Conservation (phyloP, 306 rosid species). For the Castanea mollissima region DNA sequence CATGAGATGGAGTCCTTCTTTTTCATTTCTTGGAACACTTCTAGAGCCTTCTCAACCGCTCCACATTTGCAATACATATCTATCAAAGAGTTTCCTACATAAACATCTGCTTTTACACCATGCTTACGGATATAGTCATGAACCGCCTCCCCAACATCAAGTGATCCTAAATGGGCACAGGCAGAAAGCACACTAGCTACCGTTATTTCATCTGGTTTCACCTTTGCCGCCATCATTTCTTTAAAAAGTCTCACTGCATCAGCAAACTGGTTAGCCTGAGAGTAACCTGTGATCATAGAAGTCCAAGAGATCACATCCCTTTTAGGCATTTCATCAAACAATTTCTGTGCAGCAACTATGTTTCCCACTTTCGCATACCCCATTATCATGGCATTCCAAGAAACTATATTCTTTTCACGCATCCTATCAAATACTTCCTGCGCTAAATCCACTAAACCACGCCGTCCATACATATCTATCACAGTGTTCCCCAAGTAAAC, state of each 20-base stretch:
- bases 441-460: slow-evolving; percentile 53
- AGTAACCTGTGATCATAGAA: slow-evolving; percentile 67
- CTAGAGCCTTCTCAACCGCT: slow-evolving; percentile 65
- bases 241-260: slow-evolving; percentile 70
- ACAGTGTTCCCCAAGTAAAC: slow-evolving; percentile 76
- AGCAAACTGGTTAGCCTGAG: slow-evolving; percentile 56
- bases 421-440: slow-evolving; percentile 60
- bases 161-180: slow-evolving; percentile 84
- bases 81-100: slow-evolving; percentile 73
- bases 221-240: slow-evolving; percentile 76
- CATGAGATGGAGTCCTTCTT: slow-evolving; percentile 68
- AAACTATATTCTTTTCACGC: slow-evolving; percentile 55
- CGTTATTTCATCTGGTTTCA: slow-evolving; percentile 65
- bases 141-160: slow-evolving; percentile 71
- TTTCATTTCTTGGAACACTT: slow-evolving; percentile 62
- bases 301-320: slow-evolving; percentile 89
- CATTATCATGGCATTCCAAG: slow-evolving; percentile 79
- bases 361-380: slow-evolving; percentile 56
- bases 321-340: slow-evolving; percentile 58
- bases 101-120: slow-evolving; percentile 57
- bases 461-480: slow-evolving; percentile 73
- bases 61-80: slow-evolving; percentile 94
- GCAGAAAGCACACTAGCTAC: slow-evolving; percentile 81
- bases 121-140: slow-evolving; percentile 48
- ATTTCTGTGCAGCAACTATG: slow-evolving; percentile 42